A percentile compares a stretch with the other conserved stretches of the same genome.
Conservation (phyloP, 257 asterid species). For the Gentiana dahurica region DNA sequence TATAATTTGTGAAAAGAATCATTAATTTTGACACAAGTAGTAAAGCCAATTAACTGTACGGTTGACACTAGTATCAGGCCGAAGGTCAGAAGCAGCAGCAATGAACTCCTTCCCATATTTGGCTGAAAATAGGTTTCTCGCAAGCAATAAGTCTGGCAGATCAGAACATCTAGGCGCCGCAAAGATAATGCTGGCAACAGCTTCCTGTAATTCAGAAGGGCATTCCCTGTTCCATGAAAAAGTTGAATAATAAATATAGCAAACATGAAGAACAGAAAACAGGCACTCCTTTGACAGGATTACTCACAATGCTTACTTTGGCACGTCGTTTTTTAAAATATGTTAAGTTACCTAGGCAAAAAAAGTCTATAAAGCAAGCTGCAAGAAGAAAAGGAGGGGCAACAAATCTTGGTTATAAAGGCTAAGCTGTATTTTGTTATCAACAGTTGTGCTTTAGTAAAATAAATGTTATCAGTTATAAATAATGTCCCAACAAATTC, state of each 20-base stretch:
- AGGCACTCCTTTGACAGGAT: background rate
- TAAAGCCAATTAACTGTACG: conserved; percentile 59
- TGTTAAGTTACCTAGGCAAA: no score
- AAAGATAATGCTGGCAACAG: conserved; percentile 90
- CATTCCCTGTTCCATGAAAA: conserved; percentile 56
- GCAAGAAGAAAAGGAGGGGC: no score
- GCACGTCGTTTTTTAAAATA: conserved; percentile 23
- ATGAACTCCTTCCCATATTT: conserved; percentile 91
- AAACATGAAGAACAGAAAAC: background rate
- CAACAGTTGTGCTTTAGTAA: no score
- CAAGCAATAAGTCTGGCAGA: conserved; percentile 76
- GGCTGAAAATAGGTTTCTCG: conserved; percentile 61
- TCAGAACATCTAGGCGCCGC: conserved; percentile 96
- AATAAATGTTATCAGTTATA: no score
- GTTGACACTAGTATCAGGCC: conserved; percentile 88
- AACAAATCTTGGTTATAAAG: no score
- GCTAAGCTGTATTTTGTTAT: no score
- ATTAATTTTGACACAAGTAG: conserved; percentile 1
- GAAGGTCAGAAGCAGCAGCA: conserved; percentile 91
- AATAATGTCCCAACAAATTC: no score
- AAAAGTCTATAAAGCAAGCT: no score
- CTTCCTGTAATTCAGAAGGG: conserved; percentile 75
- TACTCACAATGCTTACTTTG: no score
- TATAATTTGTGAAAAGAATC: background rate
- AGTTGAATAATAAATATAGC: conserved; percentile 6